Percentiles rank a stretch among this genome's conserved stretches.
phyloP scores from a whole-genome alignment of 1,284 basidiomycete species.

The Austroboletus novae-zelandiae region DNA sequence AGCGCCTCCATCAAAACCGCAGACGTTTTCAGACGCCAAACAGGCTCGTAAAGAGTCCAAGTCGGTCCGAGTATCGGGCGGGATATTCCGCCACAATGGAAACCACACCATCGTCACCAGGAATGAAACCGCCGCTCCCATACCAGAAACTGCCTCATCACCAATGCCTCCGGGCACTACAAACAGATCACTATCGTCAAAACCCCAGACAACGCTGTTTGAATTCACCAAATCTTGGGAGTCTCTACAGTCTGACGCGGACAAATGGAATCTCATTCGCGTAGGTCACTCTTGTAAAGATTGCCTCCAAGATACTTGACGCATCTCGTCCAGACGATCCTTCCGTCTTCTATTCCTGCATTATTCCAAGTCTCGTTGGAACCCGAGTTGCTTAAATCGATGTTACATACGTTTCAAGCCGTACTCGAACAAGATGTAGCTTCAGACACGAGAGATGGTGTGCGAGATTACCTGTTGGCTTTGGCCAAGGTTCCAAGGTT shows the following conservation, averaged over 20 bases:
- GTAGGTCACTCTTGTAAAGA: constrained; percentile 35
- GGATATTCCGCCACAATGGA: constrained; percentile 57
- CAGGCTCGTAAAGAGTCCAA: constrained; percentile 45
- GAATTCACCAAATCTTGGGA: constrained; percentile 59
- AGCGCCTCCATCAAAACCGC: constrained; percentile 19
- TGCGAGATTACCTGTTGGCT: constrained; percentile 47
- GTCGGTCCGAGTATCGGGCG: constrained; percentile 50
- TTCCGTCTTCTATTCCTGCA: constrained; percentile 50
- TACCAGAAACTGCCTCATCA: constrained; percentile 5
- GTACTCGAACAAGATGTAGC: constrained; percentile 31
- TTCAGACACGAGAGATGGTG: constrained; percentile 26
- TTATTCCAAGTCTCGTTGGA: constrained; percentile 69
- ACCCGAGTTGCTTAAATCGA: constrained; percentile 52
- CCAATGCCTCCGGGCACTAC: constrained; percentile 3
- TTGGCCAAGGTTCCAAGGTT: constrained; percentile 59
- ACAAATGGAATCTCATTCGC: constrained; percentile 52
- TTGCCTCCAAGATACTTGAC: background rate
- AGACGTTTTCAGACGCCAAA: constrained; percentile 55
- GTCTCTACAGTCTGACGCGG: constrained; percentile 33
- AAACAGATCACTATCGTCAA: constrained; percentile 8
- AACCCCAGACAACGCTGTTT: constrained; percentile 49
- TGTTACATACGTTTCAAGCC: constrained; percentile 49
- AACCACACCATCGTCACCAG: constrained; percentile 44
- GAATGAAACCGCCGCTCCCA: constrained; percentile 6
- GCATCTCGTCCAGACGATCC: constrained; percentile 42